A percentile compares a stretch with the other conserved stretches of the same genome.
Evolutionary conservation across 495 filamentous ascomycete genomes (phyloP).

Genomic region (Daldinia concentrica): DNA sequence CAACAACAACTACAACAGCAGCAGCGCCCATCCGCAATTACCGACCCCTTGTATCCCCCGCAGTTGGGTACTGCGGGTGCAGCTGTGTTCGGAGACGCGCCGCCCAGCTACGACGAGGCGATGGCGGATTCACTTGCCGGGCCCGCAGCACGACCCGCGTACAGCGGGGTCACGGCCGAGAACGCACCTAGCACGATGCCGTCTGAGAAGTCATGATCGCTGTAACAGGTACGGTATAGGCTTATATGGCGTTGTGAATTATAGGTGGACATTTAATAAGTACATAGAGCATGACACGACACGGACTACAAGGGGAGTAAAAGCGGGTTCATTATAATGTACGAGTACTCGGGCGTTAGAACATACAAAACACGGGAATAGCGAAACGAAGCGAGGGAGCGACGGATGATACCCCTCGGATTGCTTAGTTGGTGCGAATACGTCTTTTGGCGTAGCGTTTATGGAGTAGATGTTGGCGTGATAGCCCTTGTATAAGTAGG

Average conservation of each 20-base stretch:
- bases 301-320: not conserved
- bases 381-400: slow-evolving; percentile 4
- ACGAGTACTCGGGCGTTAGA: not conserved
- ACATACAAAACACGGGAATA: not conserved
- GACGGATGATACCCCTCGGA: slow-evolving; percentile 28
- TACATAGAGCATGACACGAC: not conserved
- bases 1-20: slow-evolving; percentile 26
- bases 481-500: not conserved
- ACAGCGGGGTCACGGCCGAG: slow-evolving; percentile 60
- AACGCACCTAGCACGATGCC: slow-evolving; percentile 57
- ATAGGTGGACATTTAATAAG: not conserved
- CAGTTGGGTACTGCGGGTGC: slow-evolving; percentile 52
- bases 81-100: slow-evolving; percentile 67
- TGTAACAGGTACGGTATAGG: not conserved
- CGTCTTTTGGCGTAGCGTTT: not conserved
- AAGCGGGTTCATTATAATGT: not conserved
- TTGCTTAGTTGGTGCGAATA: not conserved
- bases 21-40: not conserved
- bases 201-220: slow-evolving; percentile 43
- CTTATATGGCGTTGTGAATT: not conserved
- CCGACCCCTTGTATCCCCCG: slow-evolving; percentile 57
- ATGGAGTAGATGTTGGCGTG: not conserved
- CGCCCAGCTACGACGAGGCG: slow-evolving; percentile 89
- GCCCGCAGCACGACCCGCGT: slow-evolving; percentile 54
- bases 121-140: slow-evolving; percentile 76